Conservation (phyloP, 768 basidiomycete genomes). For the Mycena belliarum region DNA sequence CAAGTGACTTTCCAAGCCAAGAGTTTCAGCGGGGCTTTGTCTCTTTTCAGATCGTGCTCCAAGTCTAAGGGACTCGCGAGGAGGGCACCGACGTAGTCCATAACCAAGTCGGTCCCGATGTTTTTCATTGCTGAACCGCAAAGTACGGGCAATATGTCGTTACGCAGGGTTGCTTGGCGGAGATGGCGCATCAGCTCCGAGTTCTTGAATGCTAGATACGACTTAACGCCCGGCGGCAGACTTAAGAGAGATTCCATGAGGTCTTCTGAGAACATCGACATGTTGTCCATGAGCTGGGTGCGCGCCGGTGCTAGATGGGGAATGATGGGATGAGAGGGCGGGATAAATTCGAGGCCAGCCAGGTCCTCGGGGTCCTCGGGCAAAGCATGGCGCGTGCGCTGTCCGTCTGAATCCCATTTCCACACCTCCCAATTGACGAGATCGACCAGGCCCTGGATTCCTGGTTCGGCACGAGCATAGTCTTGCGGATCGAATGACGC, state of each 20-base stretch:
- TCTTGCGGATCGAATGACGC: conserved; percentile 70
- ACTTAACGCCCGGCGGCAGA: conserved; percentile 54
- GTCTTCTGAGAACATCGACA: conserved; percentile 79
- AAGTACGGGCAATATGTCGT: conserved; percentile 73
- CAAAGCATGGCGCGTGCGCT: conserved; percentile 44
- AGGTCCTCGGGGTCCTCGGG: conserved; percentile 53
- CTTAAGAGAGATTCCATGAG: conserved; percentile 73
- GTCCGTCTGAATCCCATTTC: conserved; percentile 65
- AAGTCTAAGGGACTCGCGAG: conserved; percentile 79
- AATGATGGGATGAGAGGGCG: conserved; percentile 64
- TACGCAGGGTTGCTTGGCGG: conserved; percentile 64
- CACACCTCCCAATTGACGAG: conserved; percentile 83
- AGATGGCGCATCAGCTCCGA: conserved; percentile 60
- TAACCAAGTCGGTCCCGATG: conserved; percentile 76
- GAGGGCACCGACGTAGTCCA: conserved; percentile 82
- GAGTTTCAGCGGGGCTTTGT: conserved; percentile 55
- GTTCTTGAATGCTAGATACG: conserved; percentile 63
- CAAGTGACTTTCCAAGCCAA: conserved; percentile 90
- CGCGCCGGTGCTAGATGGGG: conserved; percentile 69
- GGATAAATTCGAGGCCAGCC: conserved; percentile 44
- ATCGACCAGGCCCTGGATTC: conserved; percentile 83
- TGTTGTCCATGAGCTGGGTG: conserved; percentile 68
- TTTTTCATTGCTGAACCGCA: conserved; percentile 83
- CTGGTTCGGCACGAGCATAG: conserved; percentile 76
- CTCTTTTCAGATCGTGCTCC: conserved; percentile 41